Evolutionary conservation across 2,329 filamentous ascomycete species (phyloP), one percentile per base, ranked within the genome.

Genomic region (Metarhizium guizhouense): DNA sequence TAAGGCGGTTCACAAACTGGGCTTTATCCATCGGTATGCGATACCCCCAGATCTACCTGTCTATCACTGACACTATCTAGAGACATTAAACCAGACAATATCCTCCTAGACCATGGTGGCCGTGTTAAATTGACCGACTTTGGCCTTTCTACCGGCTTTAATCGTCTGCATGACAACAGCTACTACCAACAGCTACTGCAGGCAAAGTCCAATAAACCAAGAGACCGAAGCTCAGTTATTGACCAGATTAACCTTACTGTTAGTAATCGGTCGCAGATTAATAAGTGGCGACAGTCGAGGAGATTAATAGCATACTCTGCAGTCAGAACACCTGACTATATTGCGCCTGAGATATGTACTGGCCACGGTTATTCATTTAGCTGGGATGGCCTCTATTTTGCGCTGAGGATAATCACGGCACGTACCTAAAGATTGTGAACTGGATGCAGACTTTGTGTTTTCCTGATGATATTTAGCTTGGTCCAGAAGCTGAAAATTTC

Each of bases 311-410:
- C 94, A 16, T 99, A 97, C 74, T 97, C 94, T 2, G 97, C 94
- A 3, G 94, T 99, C 60, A 94, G 94, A 61, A 99, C 94, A 2
- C 94, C 94, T 13, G 94, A 99, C 72, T 99, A 99, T 71, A 97
- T 97, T 68, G 94, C 94, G 1, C 94, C 94, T 2, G 94, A 99
- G 70, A 97, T 99, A 65, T 97, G 97, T 72, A 94, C 90, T 51
- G 92, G 93, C 25, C 88, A 95, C 66, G 94, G 94, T 51, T 99
- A 99, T 76, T 90, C 90, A 57, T 96, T 92, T 67, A 87, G 95
- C 68, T 99, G 94, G 94, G 94, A 65, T 99, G 94, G 94, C 94
- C 94, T 55, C 94, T 94, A 36, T 99, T 99, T 82, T 99, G 94
- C 71, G 93, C 93, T n/a, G 94, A 97, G 70, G 92, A 97, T 69